Evolutionary conservation across 2,329 filamentous ascomycete genomes (phyloP).

Genomic region (Diplodia mutila): DNA sequence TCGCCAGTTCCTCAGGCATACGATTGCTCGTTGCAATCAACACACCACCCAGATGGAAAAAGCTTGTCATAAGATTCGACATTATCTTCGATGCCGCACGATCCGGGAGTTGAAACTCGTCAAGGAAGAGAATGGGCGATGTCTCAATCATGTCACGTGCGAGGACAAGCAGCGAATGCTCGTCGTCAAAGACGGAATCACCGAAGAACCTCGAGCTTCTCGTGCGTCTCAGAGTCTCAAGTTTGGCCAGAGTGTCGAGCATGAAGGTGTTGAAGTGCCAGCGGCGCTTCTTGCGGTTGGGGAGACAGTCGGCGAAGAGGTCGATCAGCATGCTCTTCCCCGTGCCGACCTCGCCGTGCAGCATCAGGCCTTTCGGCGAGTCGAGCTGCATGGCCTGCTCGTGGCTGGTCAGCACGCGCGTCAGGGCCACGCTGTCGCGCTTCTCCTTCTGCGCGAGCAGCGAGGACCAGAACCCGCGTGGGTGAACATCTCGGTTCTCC

Average conservation of each 20-base stretch:
- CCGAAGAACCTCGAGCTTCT: constrained; percentile 3
- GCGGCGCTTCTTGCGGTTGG: constrained; percentile 70
- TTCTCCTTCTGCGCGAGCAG: constrained; percentile 60
- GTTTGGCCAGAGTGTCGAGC: constrained; percentile 72
- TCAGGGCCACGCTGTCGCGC: constrained; percentile 62
- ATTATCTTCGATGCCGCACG: constrained; percentile 77
- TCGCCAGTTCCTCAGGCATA: constrained; percentile 80
- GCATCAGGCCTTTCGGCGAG: constrained; percentile 73
- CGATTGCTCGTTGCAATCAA: constrained; percentile 80
- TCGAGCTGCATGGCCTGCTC: constrained; percentile 72
- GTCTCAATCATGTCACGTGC: constrained; percentile 75
- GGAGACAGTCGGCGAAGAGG: constrained; percentile 76
- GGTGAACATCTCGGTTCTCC: constrained; percentile 44
- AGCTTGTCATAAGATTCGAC: constrained; percentile 75
- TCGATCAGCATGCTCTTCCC: constrained; percentile 87
- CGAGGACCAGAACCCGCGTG: constrained; percentile 58
- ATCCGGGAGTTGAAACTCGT: constrained; percentile 84
- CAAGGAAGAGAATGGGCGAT: constrained; percentile 76
- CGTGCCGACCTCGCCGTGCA: constrained; percentile 81
- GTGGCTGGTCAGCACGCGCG: constrained; percentile 69
- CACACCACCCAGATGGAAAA: constrained; percentile 82
- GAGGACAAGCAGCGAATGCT: constrained; percentile 74
- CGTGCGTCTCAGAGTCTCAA: constrained; percentile 64
- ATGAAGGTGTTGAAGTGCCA: constrained; percentile 91
- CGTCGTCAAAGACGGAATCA: constrained; percentile 43